These are phyloP conservation scores for Boletus rubroflammeus DNA, from an alignment of 768 basidiomycete genomes.

Conservation along the genomic window DNA sequence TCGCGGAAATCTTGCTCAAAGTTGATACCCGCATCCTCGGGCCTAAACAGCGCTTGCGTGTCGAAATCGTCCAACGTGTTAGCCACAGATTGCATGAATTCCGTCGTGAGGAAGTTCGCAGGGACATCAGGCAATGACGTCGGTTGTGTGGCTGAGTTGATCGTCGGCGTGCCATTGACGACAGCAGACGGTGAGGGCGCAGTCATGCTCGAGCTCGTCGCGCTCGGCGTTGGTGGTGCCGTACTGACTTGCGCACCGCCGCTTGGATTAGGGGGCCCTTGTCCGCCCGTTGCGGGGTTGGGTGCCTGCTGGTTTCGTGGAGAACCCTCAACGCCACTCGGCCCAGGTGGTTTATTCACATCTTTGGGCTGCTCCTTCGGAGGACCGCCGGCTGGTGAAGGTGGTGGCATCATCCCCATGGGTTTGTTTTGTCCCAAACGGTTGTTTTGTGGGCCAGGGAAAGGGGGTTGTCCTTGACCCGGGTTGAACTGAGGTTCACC, in stretches of 20 bases:
- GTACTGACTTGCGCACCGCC: constrained; percentile 26
- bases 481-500: constrained; percentile 42
- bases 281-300: constrained; percentile 25
- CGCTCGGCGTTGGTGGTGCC: constrained; percentile 38
- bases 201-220: constrained; percentile 32
- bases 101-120: constrained; percentile 22
- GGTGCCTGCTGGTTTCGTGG: constrained; percentile 40
- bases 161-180: constrained; percentile 31
- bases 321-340: constrained; percentile 36
- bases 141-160: constrained; percentile 25
- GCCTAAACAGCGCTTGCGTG: constrained; percentile 36
- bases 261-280: constrained; percentile 18
- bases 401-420: constrained; percentile 49
- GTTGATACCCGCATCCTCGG: constrained; percentile 47
- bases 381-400: constrained; percentile 43
- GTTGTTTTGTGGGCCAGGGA: constrained; percentile 32
- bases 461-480: constrained; percentile 33
- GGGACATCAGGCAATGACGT: constrained; percentile 28
- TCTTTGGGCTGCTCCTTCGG: constrained; percentile 33
- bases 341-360: constrained; percentile 27
- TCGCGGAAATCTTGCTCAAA: constrained; percentile 75
- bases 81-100: constrained; percentile 46
- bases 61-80: constrained; percentile 40
- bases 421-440: constrained; percentile 32
- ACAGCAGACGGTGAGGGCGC: constrained; percentile 38